Conservation (phyloP, 306 rosid species). For the Castanopsis chinensis region DNA sequence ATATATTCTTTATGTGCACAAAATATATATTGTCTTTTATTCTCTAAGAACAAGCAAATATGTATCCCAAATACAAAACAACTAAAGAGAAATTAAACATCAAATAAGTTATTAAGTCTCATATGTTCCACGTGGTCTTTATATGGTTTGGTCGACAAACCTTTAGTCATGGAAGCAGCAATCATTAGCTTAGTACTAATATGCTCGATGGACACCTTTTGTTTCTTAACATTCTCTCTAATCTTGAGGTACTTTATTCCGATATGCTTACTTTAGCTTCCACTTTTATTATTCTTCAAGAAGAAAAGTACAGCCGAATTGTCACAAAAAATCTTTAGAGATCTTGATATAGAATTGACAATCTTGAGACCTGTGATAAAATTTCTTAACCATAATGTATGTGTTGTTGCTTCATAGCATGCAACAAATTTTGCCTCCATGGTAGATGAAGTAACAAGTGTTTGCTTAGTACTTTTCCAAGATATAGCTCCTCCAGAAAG, state of each 20-base stretch:
- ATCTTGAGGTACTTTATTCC: not conserved
- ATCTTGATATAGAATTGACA: not conserved
- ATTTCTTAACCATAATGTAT: too few species aligned
- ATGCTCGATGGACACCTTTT: not conserved
- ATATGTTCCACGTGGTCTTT: not conserved
- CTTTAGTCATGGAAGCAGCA: not conserved
- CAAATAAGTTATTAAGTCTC: not conserved
- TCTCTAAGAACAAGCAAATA: too few species aligned
- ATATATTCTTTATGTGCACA: too few species aligned
- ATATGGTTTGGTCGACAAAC: not conserved
- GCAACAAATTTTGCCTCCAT: conserved; percentile 1
- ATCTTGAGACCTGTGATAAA: too few species aligned
- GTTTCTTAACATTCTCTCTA: not conserved
- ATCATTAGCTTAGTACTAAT: not conserved
- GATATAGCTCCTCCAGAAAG: not conserved
- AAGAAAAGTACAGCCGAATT: not conserved
- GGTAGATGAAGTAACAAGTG: not conserved
- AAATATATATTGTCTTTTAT: too few species aligned
- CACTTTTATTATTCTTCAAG: not conserved
- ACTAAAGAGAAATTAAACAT: not conserved
- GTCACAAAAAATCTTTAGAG: not conserved
- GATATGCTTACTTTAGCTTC: not conserved
- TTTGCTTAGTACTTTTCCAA: not conserved
- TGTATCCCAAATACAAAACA: too few species aligned
- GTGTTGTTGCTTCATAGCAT: not conserved